phyloP scores from a whole-genome alignment of 495 filamentous ascomycete species.

The Stereocaulon alpinum region DNA sequence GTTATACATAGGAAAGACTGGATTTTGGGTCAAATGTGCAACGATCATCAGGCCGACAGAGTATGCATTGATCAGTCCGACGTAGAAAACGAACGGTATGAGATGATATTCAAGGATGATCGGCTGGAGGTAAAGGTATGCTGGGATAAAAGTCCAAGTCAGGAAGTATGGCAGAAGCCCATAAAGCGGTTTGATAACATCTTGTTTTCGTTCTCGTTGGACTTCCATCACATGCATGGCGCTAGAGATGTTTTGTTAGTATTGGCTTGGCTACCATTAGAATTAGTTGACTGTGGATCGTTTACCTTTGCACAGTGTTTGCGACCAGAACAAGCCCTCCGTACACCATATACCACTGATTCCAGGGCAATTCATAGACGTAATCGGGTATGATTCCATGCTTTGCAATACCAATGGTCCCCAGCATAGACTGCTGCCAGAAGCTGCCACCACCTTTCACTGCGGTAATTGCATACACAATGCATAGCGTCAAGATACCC shows the following conservation, averaged over 20 bases:
- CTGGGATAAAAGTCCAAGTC: conserved; percentile 62
- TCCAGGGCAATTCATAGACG: conserved; percentile 71
- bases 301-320: conserved; percentile 59
- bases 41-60: conserved; percentile 91
- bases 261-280: background rate
- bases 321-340: conserved; percentile 71
- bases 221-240: conserved; percentile 73
- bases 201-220: conserved; percentile 61
- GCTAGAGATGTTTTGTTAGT: conserved; percentile 31
- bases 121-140: conserved; percentile 77
- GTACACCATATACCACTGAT: conserved; percentile 89
- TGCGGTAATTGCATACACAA: conserved; percentile 77
- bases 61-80: conserved; percentile 84
- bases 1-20: conserved; percentile 80
- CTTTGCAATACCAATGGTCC: conserved; percentile 56
- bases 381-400: conserved; percentile 53
- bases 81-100: conserved; percentile 77
- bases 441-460: conserved; percentile 78
- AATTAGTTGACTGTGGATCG: background rate
- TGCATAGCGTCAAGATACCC: conserved; percentile 74
- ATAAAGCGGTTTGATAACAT: conserved; percentile 57
- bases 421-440: conserved; percentile 77
- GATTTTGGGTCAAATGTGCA: conserved; percentile 69
- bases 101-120: conserved; percentile 69
- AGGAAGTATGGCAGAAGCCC: conserved; percentile 71